Conservation (phyloP, 2,329 filamentous ascomycete genomes). For the Myriangium duriaei region DNA sequence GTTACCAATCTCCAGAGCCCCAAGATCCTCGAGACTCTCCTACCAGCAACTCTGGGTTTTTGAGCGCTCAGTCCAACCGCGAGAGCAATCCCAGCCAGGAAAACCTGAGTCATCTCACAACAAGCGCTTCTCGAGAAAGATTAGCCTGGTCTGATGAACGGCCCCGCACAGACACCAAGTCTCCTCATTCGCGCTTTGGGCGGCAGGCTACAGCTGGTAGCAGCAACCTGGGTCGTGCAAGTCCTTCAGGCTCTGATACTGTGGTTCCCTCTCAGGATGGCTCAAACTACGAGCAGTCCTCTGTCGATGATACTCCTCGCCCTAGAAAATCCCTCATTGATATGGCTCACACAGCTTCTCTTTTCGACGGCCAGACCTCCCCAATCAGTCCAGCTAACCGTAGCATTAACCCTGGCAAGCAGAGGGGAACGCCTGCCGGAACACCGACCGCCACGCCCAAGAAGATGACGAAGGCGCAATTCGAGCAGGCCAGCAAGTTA, state of each 20-base stretch:
- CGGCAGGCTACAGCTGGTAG: conserved; percentile 1
- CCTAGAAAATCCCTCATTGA: conserved; percentile 7
- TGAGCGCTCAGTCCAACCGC: conserved; percentile 7
- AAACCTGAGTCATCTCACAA: not conserved
- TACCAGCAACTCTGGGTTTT: conserved; percentile 7
- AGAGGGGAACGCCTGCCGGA: conserved; percentile 3
- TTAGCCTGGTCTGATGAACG: conserved; percentile 6
- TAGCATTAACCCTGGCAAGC: conserved; percentile 16
- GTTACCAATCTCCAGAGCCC: conserved; percentile 11
- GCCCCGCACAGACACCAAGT: not conserved
- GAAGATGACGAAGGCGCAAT: conserved; percentile 82
- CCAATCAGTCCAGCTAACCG: conserved; percentile 22
- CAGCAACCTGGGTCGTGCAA: conserved; percentile 2
- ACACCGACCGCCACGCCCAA: conserved; percentile 35
- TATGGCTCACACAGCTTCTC: conserved; percentile 13
- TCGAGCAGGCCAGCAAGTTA: conserved; percentile 59
- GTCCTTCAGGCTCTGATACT: conserved; percentile 4
- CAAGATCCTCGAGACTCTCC: conserved; percentile 8
- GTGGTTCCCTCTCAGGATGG: conserved; percentile 1
- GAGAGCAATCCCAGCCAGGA: conserved; percentile 10
- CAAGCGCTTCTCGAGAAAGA: conserved; percentile 6
- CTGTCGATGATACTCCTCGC: conserved; percentile 9
- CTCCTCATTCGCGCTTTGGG: conserved; percentile 4
- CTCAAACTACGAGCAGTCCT: conserved; percentile 4
- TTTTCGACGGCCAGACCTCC: conserved; percentile 20